Base-by-base conservation (phyloP, 164 flowering plant species). In the Annona squamosa region DNA sequence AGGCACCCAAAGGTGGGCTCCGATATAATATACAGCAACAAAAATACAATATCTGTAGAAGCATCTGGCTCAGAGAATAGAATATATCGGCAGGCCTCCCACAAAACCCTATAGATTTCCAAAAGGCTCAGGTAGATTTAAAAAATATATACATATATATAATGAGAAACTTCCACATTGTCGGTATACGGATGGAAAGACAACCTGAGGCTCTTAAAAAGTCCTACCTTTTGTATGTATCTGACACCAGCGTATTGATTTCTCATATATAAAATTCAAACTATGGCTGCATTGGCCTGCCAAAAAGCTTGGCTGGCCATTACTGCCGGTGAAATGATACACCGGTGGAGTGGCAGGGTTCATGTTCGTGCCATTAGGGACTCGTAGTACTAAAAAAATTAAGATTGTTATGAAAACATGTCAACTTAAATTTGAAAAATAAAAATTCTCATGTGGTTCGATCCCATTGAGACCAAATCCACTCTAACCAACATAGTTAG, bases 131-230 rank as follows among this genome's bases (percentile, higher is more conserved):
- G 46, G 4, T 37, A 13, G 42, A 6, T n/a, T n/a, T n/a, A 37
- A 43, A 65, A 42, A 26, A 65, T 65, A 41, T 10, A 63, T 17
- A 19, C 3, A 42, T 65, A 12, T 9, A 42, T 66, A 9, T 66
- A 66, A 10, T 12, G 43, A 43, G 68, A 66, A 66, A 42, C 68
- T 66, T 66, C 68, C 68, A 66, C 42, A 42, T 43, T 66, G 47
- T 66, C 47, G 4, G 46, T 66, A n/a, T 19, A 19, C 10, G 65
- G 37, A 63, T 17, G 43, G 68, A 66, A 44, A 43, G 68, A 66
- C 18, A 43, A 9, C n/a, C 68, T 66, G n/a, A 66, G 18, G 43
- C 47, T 66, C n/a, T 52, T 7, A 7, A 42, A 64, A 64, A 42
- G 46, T 66, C 43, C 68, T n/a, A 37, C 4, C 68, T 46, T 66